phyloP scores from a whole-genome alignment of 2,329 filamentous ascomycete genomes.

The Fusarium protoensiforme region DNA sequence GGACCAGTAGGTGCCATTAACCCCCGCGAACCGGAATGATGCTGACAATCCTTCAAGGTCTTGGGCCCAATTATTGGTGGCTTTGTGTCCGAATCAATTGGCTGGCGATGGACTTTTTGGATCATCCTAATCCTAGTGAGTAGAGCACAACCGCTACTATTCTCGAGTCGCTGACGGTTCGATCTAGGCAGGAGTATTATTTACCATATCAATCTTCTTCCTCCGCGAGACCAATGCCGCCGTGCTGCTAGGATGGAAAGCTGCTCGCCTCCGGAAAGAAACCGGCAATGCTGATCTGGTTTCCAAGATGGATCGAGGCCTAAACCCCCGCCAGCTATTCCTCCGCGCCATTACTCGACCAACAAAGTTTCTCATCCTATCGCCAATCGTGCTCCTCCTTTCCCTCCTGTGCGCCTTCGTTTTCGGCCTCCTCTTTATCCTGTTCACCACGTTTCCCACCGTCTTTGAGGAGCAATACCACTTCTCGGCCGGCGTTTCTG shows the following conservation, averaged over 20 bases:
- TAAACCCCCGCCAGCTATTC: conserved; percentile 33
- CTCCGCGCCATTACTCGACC: conserved; percentile 52
- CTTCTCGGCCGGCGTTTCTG: neutral
- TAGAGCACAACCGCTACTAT: conserved; percentile 2
- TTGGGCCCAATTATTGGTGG: conserved; percentile 51
- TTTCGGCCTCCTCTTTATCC: conserved; percentile 53
- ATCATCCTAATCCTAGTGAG: conserved; percentile 57
- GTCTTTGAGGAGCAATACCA: neutral
- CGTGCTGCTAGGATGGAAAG: conserved; percentile 11
- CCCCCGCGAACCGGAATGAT: neutral
- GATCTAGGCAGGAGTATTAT: conserved; percentile 12
- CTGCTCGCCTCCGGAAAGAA: conserved; percentile 18
- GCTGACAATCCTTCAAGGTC: conserved; percentile 28
- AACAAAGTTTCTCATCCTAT: conserved; percentile 60
- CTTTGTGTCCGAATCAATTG: conserved; percentile 57
- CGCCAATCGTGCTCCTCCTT: conserved; percentile 52
- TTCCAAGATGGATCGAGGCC: conserved; percentile 18
- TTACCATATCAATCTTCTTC: conserved; percentile 34
- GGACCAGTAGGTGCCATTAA: conserved; percentile 54
- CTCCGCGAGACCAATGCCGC: conserved; percentile 43
- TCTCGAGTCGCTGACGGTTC: conserved; percentile 1
- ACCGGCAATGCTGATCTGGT: conserved; percentile 24
- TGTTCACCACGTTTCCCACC: neutral
- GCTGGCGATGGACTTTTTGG: conserved; percentile 64
- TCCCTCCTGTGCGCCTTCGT: conserved; percentile 41